Percentiles rank a stretch among this genome's conserved stretches.
These are phyloP conservation scores for Tillandsia leiboldiana DNA, from an alignment of 176 grass and related monocot species.

Conservation along the genomic window DNA sequence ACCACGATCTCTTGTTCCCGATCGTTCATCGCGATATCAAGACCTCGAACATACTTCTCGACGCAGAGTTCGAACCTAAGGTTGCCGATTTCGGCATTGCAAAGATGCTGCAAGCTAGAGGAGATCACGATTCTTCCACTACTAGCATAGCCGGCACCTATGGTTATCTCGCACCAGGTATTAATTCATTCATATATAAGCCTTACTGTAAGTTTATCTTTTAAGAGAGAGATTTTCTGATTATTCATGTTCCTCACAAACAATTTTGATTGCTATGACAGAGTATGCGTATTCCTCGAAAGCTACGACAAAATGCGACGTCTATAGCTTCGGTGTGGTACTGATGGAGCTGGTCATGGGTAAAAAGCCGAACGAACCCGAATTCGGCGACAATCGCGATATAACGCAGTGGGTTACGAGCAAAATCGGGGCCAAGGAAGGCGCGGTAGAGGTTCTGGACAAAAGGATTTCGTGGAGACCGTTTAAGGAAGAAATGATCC, in stretches of 20 bases:
- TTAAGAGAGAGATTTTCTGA: background rate
- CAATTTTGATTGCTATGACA: background rate
- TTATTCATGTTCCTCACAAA: background rate
- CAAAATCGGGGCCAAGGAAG: slow-evolving; percentile 47
- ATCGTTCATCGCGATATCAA: slow-evolving; percentile 96
- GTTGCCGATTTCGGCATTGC: slow-evolving; percentile 93
- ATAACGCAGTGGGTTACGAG: slow-evolving; percentile 77
- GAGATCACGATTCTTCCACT: slow-evolving; percentile 33
- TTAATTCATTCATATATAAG: background rate
- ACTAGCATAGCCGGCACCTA: slow-evolving; percentile 77
- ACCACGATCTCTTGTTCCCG: slow-evolving; percentile 67
- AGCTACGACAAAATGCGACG: slow-evolving; percentile 66
- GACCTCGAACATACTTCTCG: slow-evolving; percentile 88
- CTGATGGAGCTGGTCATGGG: slow-evolving; percentile 79
- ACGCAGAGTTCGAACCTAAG: slow-evolving; percentile 84
- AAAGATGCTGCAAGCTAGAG: slow-evolving; percentile 56
- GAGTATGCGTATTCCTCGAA: slow-evolving; percentile 93
- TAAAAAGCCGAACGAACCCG: slow-evolving; percentile 87
- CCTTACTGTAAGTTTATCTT: background rate
- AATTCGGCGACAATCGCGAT: slow-evolving; percentile 79
- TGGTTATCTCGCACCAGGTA: slow-evolving; percentile 85
- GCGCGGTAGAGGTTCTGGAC: slow-evolving; percentile 47
- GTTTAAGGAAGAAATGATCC: slow-evolving; percentile 77
- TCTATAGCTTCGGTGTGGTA: slow-evolving; percentile 49
- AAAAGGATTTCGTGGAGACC: slow-evolving; percentile 52